A percentile compares a stretch with the other conserved stretches of the same genome.
phyloP scores from a whole-genome alignment of 495 filamentous ascomycete genomes.

The Chaetomium cochliodes region DNA sequence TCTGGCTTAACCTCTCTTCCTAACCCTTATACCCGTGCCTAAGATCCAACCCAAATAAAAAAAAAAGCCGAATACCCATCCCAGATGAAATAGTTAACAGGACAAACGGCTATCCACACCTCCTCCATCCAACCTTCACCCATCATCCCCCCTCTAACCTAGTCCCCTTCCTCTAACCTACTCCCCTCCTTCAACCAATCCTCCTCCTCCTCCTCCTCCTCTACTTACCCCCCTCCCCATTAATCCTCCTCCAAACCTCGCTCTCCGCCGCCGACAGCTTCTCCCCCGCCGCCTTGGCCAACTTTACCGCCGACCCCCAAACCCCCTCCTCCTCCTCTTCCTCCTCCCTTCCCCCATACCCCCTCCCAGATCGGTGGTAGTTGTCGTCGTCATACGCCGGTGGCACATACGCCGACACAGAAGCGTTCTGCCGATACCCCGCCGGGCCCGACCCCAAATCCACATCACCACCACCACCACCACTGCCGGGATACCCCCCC shows the following conservation, averaged over 20 bases:
- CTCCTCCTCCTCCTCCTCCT: not conserved
- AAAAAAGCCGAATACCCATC: too few species aligned
- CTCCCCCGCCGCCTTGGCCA: conserved; percentile 59
- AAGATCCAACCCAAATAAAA: too few species aligned
- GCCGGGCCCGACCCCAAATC: not conserved
- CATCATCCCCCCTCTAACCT: too few species aligned
- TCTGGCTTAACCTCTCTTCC: too few species aligned
- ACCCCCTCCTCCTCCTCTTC: conserved; percentile 46
- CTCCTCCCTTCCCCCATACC: conserved; percentile 6
- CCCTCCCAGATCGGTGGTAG: conserved; percentile 10
- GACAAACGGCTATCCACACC: too few species aligned
- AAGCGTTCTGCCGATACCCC: conserved; percentile 5
- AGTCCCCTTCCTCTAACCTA: too few species aligned
- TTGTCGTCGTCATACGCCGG: not conserved
- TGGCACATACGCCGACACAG: not conserved
- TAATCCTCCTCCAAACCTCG: conserved; percentile 71
- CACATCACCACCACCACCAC: not conserved
- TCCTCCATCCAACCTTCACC: too few species aligned
- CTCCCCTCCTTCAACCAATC: not conserved
- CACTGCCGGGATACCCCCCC: not conserved
- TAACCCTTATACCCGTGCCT: too few species aligned
- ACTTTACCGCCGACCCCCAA: conserved; percentile 57
- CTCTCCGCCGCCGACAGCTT: conserved; percentile 63
- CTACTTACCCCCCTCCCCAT: conserved; percentile 40
- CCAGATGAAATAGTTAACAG: too few species aligned